Base-by-base conservation (phyloP, 176 grass and related monocot species). In the Secale cereale region DNA sequence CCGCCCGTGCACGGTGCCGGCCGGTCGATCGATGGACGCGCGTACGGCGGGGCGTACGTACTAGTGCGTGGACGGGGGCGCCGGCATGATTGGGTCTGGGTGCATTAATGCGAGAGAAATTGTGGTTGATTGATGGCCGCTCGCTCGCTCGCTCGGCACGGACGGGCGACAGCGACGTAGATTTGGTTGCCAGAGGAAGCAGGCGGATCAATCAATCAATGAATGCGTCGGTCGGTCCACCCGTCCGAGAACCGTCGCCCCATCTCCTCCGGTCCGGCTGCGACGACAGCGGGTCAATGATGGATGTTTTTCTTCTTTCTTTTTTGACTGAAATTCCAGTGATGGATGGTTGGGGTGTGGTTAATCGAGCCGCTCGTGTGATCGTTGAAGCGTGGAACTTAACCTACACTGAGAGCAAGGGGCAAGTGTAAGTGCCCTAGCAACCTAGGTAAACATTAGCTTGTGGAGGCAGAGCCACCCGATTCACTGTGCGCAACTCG, bases 31-130 rank as follows among this genome's bases (percentile, higher is more conserved):
- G 33, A 12, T 4, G 66, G 32, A 36, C 70, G 70, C 29, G 3
- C 7, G 62, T 6, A 40, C 68, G 70, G 52, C 52, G 52, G 52
- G 19, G 19, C 14, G 61, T 4, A 37, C 67, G 69, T 8, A 46
- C 70, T 48, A 1, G 13, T 74, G 23, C 39, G 70, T 13, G 7
- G 25, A 52, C 7, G 45, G 8, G 8, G 41, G 2, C 16, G 59
- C 33, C 22, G 66, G 59, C 77, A 83, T 91, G 91, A 90, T 89
- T 82, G 83, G 84, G 71, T 27, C 19, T 0, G 45, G 73, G 71
- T 27, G 33, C 48, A 84, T 91, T 85, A 89, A 91, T 92, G 94
- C 78, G 27, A 80, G 27, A 80, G 73, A 85, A 89, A 92, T 87
- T 74, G 89, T 97, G 81, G 94, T 94, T 92, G 92, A 84, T 76